Evolutionary conservation across 1,284 basidiomycete species (phyloP).

Genomic region (Austroboletus niveus): DNA sequence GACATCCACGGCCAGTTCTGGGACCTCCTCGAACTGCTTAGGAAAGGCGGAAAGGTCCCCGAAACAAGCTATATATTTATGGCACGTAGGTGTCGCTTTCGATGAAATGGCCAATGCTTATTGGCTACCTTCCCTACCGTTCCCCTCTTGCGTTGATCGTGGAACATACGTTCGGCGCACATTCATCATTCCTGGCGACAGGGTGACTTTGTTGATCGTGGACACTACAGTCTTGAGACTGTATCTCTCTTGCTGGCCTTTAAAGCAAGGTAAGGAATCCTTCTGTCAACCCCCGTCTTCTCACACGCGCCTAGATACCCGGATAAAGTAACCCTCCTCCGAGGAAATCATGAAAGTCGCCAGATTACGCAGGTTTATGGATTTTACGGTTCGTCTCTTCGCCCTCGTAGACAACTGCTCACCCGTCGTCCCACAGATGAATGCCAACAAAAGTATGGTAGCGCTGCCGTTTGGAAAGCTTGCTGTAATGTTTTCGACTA

Average conservation of each 20-base stretch:
- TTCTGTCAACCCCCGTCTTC: neutral
- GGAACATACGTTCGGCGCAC: neutral
- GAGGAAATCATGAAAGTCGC: slow-evolving; percentile 94
- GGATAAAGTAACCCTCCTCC: slow-evolving; percentile 85
- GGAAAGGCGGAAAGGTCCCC: slow-evolving; percentile 86
- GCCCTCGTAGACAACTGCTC: neutral
- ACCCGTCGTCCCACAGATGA: slow-evolving; percentile 60
- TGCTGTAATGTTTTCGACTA: slow-evolving; percentile 96
- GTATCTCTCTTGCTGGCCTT: slow-evolving; percentile 86
- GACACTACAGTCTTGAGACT: slow-evolving; percentile 96
- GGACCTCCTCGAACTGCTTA: slow-evolving; percentile 88
- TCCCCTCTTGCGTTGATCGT: neutral
- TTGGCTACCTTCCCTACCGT: slow-evolving; percentile 21
- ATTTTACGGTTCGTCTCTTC: slow-evolving; percentile 77
- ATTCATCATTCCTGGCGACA: slow-evolving; percentile 33
- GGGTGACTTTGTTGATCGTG: slow-evolving; percentile 98
- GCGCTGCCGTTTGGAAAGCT: slow-evolving; percentile 91
- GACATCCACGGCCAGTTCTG: slow-evolving; percentile 97
- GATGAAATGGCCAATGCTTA: slow-evolving; percentile 17
- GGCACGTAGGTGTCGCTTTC: slow-evolving; percentile 61
- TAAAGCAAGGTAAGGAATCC: slow-evolving; percentile 74
- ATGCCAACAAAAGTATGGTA: slow-evolving; percentile 96
- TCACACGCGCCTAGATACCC: slow-evolving; percentile 65
- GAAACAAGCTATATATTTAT: slow-evolving; percentile 97
- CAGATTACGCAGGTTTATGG: slow-evolving; percentile 99